Evolutionary conservation across 345 rosid species (phyloP).

Genomic region (Populus deltoides): DNA sequence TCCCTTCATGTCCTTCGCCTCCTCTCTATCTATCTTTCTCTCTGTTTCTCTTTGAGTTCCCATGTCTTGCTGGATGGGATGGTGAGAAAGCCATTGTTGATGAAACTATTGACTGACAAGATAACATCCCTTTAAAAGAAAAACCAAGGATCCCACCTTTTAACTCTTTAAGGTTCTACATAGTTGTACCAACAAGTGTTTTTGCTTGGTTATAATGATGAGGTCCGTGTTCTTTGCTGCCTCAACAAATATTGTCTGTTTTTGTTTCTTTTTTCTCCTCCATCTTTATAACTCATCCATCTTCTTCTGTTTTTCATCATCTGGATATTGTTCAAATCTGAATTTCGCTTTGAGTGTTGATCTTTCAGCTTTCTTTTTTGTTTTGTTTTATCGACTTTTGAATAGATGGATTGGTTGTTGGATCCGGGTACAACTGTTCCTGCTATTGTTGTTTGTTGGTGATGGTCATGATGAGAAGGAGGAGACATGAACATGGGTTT

Average conservation of each 20-base stretch:
- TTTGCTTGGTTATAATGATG: constrained; percentile 13
- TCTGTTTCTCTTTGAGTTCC: neutral
- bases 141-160: neutral
- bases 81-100: neutral
- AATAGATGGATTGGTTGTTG: constrained; percentile 2
- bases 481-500: neutral
- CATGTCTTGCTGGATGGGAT: neutral
- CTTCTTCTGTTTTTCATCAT: neutral
- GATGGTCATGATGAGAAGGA: neutral
- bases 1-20: neutral
- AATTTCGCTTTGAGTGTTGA: neutral
- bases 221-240: constrained; percentile 11
- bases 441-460: neutral
- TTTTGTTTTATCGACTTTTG: neutral
- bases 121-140: neutral
- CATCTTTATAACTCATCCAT: neutral
- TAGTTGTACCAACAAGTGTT: neutral
- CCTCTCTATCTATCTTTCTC: neutral
- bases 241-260: neutral
- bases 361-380: neutral
- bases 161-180: neutral
- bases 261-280: neutral
- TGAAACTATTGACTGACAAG: neutral
- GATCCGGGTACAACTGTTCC: neutral
- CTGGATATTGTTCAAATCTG: neutral